Evolutionary conservation across 495 filamentous ascomycete genomes (phyloP).

Genomic region (Aspergillus mulundensis): DNA sequence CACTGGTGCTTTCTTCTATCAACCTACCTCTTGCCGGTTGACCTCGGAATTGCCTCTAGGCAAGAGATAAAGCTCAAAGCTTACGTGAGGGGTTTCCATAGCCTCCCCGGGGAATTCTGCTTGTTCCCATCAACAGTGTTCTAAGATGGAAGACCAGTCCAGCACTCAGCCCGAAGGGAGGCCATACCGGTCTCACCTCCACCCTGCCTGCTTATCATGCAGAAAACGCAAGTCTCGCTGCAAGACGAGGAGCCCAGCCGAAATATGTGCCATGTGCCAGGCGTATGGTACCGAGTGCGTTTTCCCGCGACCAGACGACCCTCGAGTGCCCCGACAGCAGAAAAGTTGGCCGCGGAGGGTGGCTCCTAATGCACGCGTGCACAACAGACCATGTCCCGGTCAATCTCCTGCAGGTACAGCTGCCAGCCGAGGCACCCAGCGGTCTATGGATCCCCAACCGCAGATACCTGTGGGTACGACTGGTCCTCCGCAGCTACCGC

Average conservation of each 20-base stretch:
- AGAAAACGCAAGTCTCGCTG: constrained; percentile 28
- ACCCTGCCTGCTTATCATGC: constrained; percentile 25
- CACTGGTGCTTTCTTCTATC: not conserved
- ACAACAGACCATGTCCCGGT: not conserved
- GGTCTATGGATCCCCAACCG: not conserved
- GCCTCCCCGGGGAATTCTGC: no score
- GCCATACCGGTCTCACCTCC: constrained; percentile 24
- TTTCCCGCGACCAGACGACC: constrained; percentile 17
- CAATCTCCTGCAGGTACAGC: not conserved
- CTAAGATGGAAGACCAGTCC: constrained; percentile 6
- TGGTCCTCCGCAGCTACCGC: not conserved
- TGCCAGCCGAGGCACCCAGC: not conserved
- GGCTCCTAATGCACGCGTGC: not conserved
- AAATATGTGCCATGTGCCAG: constrained; percentile 23
- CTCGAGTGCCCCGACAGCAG: not conserved
- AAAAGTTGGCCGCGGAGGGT: constrained; percentile 12
- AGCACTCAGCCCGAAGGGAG: constrained; percentile 8
- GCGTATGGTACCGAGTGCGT: constrained; percentile 25
- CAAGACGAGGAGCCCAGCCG: constrained; percentile 10
- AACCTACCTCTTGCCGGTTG: not conserved
- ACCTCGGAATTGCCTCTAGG: not conserved
- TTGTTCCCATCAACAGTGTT: not conserved
- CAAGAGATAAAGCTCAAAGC: no score
- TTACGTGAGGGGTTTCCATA: no score
- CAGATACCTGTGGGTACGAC: not conserved